These are phyloP conservation scores for Russula abietina DNA, from an alignment of 768 basidiomycete genomes.

Conservation along the genomic window DNA sequence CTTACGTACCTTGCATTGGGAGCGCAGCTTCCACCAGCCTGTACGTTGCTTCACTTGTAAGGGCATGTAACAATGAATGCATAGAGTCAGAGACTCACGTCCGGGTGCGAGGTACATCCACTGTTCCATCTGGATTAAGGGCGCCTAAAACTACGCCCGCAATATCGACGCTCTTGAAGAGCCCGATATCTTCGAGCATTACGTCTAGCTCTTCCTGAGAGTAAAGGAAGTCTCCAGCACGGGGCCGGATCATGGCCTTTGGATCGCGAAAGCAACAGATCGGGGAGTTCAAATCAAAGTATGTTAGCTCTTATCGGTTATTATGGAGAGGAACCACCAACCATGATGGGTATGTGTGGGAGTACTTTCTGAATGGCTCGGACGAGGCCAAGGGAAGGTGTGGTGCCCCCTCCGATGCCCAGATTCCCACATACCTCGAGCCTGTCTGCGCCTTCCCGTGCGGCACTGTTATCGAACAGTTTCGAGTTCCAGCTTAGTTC, in stretches of 20 bases:
- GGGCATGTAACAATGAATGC: background rate
- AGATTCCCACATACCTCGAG: conserved; percentile 74
- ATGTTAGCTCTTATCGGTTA: background rate
- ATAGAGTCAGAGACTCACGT: conserved; percentile 36
- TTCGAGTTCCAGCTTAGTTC: background rate
- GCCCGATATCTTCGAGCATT: conserved; percentile 67
- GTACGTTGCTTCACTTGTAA: background rate
- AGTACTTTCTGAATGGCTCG: conserved; percentile 47
- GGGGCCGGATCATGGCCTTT: conserved; percentile 52
- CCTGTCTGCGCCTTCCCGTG: conserved; percentile 64
- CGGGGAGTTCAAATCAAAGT: background rate
- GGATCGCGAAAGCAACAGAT: background rate
- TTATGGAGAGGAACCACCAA: conserved; percentile 26
- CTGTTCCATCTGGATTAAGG: conserved; percentile 48
- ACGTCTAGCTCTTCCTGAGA: conserved; percentile 57
- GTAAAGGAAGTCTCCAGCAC: conserved; percentile 68
- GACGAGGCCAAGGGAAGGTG: conserved; percentile 72
- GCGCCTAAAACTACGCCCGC: conserved; percentile 65
- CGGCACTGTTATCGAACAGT: conserved; percentile 43
- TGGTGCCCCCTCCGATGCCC: conserved; percentile 71
- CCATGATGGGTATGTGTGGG: conserved; percentile 61
- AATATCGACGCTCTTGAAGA: conserved; percentile 52
- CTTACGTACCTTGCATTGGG: conserved; percentile 52
- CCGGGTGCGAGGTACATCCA: conserved; percentile 56
- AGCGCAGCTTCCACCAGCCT: conserved; percentile 54